These are phyloP conservation scores for Rickenella mellea DNA, from an alignment of 768 basidiomycete species.

Conservation along the genomic window DNA sequence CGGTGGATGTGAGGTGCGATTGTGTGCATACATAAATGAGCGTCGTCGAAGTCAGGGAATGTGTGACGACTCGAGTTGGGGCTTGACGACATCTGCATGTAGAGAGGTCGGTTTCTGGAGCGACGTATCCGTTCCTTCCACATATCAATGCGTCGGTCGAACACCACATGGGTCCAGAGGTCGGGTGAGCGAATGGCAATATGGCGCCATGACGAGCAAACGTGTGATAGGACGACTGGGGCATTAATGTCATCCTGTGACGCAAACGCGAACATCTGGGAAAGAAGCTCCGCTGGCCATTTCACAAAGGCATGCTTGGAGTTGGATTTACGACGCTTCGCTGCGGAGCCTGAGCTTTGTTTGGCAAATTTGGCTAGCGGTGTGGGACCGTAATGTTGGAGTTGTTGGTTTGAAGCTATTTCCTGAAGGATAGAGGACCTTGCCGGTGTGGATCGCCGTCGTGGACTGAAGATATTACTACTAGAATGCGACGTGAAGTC, in stretches of 20 bases:
- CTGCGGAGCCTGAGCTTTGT: no score
- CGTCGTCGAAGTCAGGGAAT: slow-evolving; percentile 32
- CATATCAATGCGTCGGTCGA: slow-evolving; percentile 41
- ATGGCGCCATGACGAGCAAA: slow-evolving; percentile 56
- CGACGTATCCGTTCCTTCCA: slow-evolving; percentile 56
- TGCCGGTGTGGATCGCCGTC: no score
- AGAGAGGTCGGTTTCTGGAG: slow-evolving; percentile 50
- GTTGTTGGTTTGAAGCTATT: no score
- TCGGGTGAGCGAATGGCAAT: slow-evolving; percentile 50
- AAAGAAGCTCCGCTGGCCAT: slow-evolving; percentile 55
- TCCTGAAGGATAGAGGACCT: no score
- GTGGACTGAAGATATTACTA: no score
- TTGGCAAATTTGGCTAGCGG: no score
- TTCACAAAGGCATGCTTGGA: no score
- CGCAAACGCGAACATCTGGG: slow-evolving; percentile 54
- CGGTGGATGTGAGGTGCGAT: slow-evolving; percentile 37
- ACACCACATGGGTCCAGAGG: slow-evolving; percentile 54
- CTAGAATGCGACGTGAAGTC: no score
- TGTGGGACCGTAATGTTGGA: no score
- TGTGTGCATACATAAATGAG: slow-evolving; percentile 55
- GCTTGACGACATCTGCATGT: slow-evolving; percentile 35
- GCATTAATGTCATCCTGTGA: slow-evolving; percentile 46
- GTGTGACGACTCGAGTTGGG: slow-evolving; percentile 16
- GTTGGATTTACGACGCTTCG: no score
- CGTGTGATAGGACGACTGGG: slow-evolving; percentile 57